These are phyloP conservation scores for Citrullus colocynthis DNA, from an alignment of 306 rosid species.

Conservation along the genomic window DNA sequence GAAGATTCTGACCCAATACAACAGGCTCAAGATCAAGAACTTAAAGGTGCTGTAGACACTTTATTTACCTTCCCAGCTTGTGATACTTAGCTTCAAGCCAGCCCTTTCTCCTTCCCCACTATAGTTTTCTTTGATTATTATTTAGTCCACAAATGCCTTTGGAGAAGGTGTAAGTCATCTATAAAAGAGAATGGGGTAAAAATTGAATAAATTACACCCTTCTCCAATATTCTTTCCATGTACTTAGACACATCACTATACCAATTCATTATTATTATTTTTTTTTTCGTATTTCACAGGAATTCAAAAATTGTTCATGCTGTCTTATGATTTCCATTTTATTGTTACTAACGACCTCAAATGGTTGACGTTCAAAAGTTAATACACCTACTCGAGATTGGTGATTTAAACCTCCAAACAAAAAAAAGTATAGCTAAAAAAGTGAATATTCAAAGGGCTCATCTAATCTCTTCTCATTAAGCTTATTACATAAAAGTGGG, in stretches of 20 bases:
- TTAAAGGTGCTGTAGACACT: slow-evolving; percentile 50
- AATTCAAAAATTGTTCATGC: not conserved
- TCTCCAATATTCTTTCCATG: not conserved
- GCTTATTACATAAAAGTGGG: not conserved
- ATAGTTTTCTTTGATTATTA: not conserved
- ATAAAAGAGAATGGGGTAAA: not conserved
- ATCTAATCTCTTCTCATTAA: not conserved
- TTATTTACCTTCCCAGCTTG: slow-evolving; percentile 51
- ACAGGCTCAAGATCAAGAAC: slow-evolving; percentile 46
- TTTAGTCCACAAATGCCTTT: not conserved
- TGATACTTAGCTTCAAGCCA: slow-evolving; percentile 10
- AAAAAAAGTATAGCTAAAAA: not conserved
- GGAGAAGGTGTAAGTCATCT: not conserved
- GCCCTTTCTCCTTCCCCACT: not conserved
- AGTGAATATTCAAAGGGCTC: not conserved
- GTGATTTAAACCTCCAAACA: too few relatives aligned
- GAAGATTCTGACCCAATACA: slow-evolving; percentile 29
- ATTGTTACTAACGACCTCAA: too few relatives aligned
- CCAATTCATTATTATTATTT: not conserved
- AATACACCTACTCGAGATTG: too few relatives aligned
- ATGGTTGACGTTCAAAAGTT: too few relatives aligned
- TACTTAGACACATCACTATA: not conserved
- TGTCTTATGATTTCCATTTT: not conserved
- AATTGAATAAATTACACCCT: not conserved
- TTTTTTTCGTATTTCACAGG: not conserved